Evolutionary conservation across 2,329 filamentous ascomycete species (phyloP).

Genomic region (Rhinocladiella mackenziei): DNA sequence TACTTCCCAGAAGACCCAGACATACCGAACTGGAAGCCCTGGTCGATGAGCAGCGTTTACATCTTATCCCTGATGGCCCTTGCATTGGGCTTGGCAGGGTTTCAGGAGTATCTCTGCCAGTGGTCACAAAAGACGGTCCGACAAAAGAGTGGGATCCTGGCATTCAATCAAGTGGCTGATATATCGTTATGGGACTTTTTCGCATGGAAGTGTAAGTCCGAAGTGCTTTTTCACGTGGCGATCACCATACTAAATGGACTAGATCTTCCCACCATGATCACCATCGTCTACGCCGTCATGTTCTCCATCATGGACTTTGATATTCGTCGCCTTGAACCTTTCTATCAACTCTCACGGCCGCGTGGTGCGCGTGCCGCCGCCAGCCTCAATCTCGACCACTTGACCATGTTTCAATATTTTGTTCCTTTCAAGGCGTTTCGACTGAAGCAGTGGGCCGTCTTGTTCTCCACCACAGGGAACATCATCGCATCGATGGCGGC

Average conservation of each 20-base stretch:
- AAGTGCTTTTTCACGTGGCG: neutral
- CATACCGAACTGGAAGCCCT: conserved; percentile 37
- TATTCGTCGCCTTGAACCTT: conserved; percentile 49
- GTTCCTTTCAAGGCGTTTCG: conserved; percentile 45
- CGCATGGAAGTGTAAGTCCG: conserved; percentile 35
- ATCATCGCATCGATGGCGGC: conserved; percentile 45
- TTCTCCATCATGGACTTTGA: conserved; percentile 51
- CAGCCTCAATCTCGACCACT: conserved; percentile 49
- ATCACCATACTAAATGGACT: no score
- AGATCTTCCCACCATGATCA: conserved; percentile 44
- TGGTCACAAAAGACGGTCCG: conserved; percentile 36
- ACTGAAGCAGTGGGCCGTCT: conserved; percentile 47
- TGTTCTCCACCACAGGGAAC: conserved; percentile 44
- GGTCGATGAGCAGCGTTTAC: conserved; percentile 34
- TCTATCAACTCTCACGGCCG: conserved; percentile 41
- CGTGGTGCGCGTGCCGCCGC: conserved; percentile 33
- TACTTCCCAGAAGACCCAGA: conserved; percentile 36
- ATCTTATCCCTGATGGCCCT: conserved; percentile 33
- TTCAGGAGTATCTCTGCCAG: conserved; percentile 37
- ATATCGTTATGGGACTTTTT: conserved; percentile 34
- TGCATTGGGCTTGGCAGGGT: conserved; percentile 32
- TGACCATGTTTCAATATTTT: conserved; percentile 46
- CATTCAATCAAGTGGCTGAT: conserved; percentile 32
- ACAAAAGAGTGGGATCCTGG: conserved; percentile 34
- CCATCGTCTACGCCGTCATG: conserved; percentile 47